These are phyloP conservation scores for Penicillium psychrofluorescens DNA, from an alignment of 495 filamentous ascomycete genomes.

Conservation along the genomic window DNA sequence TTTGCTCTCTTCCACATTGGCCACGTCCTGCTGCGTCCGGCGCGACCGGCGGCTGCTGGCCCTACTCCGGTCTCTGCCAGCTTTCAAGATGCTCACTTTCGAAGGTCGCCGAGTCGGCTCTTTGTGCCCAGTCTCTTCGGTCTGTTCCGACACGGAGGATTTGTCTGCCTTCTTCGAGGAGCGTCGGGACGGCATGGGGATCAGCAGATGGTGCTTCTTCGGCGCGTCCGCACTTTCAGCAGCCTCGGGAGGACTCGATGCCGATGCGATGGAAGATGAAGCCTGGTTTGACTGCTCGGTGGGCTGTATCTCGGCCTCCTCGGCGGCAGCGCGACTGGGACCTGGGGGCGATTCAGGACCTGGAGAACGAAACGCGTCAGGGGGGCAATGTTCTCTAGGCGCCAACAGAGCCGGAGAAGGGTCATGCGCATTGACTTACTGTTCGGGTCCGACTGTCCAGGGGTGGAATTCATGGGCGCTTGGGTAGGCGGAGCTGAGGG, in stretches of 20 bases:
- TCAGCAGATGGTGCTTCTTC: conserved; percentile 52
- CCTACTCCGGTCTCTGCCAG: conserved; percentile 62
- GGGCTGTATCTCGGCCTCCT: conserved; percentile 13
- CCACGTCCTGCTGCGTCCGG: conserved; percentile 29
- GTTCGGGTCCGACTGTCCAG: conserved; percentile 15
- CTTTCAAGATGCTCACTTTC: conserved; percentile 62
- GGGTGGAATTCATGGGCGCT: conserved; percentile 28
- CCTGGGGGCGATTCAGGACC: conserved; percentile 23
- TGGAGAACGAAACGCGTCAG: conserved; percentile 3
- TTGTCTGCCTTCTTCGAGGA: conserved; percentile 54
- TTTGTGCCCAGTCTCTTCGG: conserved; percentile 57
- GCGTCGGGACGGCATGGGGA: conserved; percentile 59
- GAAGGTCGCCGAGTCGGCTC: conserved; percentile 55
- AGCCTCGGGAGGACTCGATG: conserved; percentile 1
- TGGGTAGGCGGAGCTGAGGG: conserved; percentile 24
- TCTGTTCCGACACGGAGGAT: conserved; percentile 54
- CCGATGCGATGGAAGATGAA: conserved; percentile 8
- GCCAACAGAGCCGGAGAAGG: neutral
- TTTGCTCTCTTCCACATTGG: conserved; percentile 32
- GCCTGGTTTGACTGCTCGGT: too few species aligned
- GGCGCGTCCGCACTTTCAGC: conserved; percentile 18
- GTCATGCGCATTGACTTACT: conserved; percentile 9
- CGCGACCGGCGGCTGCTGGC: conserved; percentile 53
- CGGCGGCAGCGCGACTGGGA: conserved; percentile 15
- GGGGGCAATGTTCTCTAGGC: neutral